Evolutionary conservation across 169 alveolate genomes (phyloP), one percentile per base, ranked within the genome.

Genomic region (Toxoplasma gondii): DNA sequence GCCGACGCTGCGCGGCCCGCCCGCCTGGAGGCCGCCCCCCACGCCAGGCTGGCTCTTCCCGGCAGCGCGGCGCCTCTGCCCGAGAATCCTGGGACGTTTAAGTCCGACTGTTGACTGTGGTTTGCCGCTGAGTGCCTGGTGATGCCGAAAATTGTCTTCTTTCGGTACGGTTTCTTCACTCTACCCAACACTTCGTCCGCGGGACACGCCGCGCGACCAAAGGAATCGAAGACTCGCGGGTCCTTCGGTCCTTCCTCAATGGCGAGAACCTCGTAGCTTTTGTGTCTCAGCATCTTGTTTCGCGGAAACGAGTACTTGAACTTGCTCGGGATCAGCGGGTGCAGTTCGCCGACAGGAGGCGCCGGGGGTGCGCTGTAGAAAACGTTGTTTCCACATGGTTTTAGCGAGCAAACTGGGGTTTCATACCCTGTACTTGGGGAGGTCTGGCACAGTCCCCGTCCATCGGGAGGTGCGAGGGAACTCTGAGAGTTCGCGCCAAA

Each of bases 191-290:
- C 74, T 64, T 64, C 74, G n/a, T 64, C 74, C 9, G 24, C 36
- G 84, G 53, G 4, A 58, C 39, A 1, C 36, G 58, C 34, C 82
- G 83, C 0, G 34, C 58, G 43, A 5, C 36, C 34, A 58, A 39
- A 36, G 80, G n/a, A 12, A 45, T 45, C 22, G 34, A 39, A 0
- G 86, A 39, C 16, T 43, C 92, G 43, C 80, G 70, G 43, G 41
- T 4, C 64, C 93, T 90, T 19, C 44, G 86, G 86, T 0, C 27
- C 64, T 27, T 82, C 67, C 34, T 91, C 94, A 24, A 91, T 58
- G 4, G 91, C 94, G 1, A 91, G 54, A 22, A 91, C 94, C 83
- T 91, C 94, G 88, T 91, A 91, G 82, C 94, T 78, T 43, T 64
- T 43, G 94, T 91, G 94, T 36, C 64, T 27, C n/a, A 88, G 94